Base-by-base conservation (phyloP, 1,139 yeast species). In the Yamadazyma epiphylla region DNA sequence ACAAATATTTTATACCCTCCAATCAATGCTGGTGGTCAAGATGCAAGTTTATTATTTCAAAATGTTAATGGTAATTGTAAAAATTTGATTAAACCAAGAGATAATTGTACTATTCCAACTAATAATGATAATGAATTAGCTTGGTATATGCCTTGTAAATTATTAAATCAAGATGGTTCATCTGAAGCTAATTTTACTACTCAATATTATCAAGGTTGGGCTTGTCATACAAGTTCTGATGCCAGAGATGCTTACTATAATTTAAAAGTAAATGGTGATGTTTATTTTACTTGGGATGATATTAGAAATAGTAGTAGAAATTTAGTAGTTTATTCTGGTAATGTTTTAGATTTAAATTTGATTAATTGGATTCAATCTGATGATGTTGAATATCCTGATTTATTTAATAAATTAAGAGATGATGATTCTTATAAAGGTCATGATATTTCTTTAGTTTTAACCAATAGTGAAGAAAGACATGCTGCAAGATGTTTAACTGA, bases 131-230 rank as follows among this genome's bases (percentile, higher is more conserved):
- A 70, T 13, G 78, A 80, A 28, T 53, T 91, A 43, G 97, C 95
- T 7, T 89, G 96, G 95, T 91, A 91, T 60, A 87, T 88, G 83
- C 97, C 98, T 3, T 91, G 98, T 62, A 78, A 79, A 46, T 42
- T 83, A 28, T 66, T 80, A 37, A 60, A 67, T 28, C 81, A 75
- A 45, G 84, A 85, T 55, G 95, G 95, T 4, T 68, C 89, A 2
- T 55, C 83, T 2, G 37, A 59, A 20, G 83, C 85, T 17, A 80
- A 85, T 49, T 71, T 70, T 43, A 70, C 88, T 3, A 53, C 64
- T 15, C 72, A 69, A 19, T 77, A 76, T 48, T 87, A 87, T 53
- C 60, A 68, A 25, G 96, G 96, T 12, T 88, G 87, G 78, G 94
- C 88, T 7, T 91, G 98, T 58, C 97, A 91, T 58, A 85, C 96